Conservation (phyloP, 495 filamentous ascomycete species). For the Aspergillus diversus region DNA sequence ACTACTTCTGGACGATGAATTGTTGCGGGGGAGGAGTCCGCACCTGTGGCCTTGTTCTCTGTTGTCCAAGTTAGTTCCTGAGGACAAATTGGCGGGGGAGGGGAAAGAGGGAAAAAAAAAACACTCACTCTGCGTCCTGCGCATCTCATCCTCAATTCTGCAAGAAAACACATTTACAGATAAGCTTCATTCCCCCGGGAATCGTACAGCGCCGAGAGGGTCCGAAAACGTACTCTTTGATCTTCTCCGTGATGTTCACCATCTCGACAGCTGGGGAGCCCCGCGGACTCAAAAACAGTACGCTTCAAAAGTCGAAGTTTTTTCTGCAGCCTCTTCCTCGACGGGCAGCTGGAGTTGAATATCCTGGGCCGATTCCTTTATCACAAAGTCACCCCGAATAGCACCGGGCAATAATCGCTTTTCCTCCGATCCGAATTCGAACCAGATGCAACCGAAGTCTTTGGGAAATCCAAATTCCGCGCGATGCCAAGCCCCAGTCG, state of each 20-base stretch:
- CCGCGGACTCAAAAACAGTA: conserved; percentile 29
- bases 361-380: background rate
- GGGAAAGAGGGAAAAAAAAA: background rate
- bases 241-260: conserved; percentile 99
- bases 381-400: background rate
- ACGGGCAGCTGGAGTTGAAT: background rate
- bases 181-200: conserved; percentile 7
- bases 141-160: conserved; percentile 99
- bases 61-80: conserved; percentile 45
- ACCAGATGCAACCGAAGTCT: background rate
- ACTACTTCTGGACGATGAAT: conserved; percentile 3
- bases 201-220: background rate
- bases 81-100: conserved; percentile 20
- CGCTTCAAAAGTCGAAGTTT: conserved; percentile 9
- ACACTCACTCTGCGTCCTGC: conserved; percentile 86
- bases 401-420: background rate
- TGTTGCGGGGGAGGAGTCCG: conserved; percentile 19
- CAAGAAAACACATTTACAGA: conserved; percentile 18
- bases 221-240: conserved; percentile 78
- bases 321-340: conserved; percentile 2
- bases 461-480: conserved; percentile 25
- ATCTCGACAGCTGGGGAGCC: conserved; percentile 64
- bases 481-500: conserved; percentile 30
- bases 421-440: background rate
- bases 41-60: conserved; percentile 99